Base-by-base conservation (phyloP, 768 basidiomycete genomes). In the Naganishia kalamii region DNA sequence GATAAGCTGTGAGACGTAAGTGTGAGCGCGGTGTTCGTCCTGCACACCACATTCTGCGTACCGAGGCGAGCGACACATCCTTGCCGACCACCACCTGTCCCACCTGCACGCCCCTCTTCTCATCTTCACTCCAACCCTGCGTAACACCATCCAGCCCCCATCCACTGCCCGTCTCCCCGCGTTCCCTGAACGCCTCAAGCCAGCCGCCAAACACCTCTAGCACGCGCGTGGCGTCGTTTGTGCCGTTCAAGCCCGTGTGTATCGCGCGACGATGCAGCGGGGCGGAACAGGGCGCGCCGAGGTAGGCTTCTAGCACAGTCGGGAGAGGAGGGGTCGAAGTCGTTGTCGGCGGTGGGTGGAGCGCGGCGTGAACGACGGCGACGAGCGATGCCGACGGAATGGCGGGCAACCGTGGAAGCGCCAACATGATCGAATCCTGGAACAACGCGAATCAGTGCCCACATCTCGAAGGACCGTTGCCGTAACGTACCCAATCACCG, bases 401-500 rank as follows among this genome's bases (percentile, higher is more conserved):
- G 13, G 69, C 67, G 1, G 62, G 54, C 11, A 74, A 27, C 2
- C 27, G 44, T 1, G 54, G 40, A 0, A 74, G 54, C 2, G 69
- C 69, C 10, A 62, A 25, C 19, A 68, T n/a, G 47, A 74, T 72
- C 11, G 61, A 69, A n/a, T 68, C 65, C 72, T 72, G 63, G 17
- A 50, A 25, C 23, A 50, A 10, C 40, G 46, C 8, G n/a, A 47
- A 7, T 68, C 37, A 33, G 69, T 33, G 29, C 67, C 19, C 37
- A n/a, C n/a, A 7, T 40, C 37, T 17, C 37, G 37, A 40, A 40
- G 7, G 8, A 40, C 7, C 37, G 37, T 17, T 6, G 43, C 43
- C 17, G 37, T 2, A 25, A 69, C 75, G 69, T 60, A 75, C 73
- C 74, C 74, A 76, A 57, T 76, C 75, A 3, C 70, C 68, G 3